Evolutionary conservation across 352 stramenopile genomes (phyloP).

Genomic region (Albugo laibachii): DNA sequence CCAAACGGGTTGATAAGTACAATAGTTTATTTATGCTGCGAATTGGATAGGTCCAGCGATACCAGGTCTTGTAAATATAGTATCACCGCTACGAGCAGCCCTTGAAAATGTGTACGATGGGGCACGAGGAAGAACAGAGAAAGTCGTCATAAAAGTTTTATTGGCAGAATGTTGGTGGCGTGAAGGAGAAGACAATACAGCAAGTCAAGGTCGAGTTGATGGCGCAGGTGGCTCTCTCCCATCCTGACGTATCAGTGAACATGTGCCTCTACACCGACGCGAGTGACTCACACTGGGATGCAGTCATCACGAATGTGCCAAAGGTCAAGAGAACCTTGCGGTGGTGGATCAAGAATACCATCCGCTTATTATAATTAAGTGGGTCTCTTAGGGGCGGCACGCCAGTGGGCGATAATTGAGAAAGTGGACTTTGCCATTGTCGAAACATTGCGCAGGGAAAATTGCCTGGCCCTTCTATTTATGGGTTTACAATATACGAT

Average conservation of each 20-base stretch:
- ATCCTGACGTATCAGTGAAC: constrained; percentile 1
- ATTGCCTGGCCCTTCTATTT: no score
- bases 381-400: no score
- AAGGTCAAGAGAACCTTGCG: no score
- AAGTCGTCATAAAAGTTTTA: not conserved
- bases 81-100: constrained; percentile 2
- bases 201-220: constrained; percentile 1
- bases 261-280: constrained; percentile 10
- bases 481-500: no score
- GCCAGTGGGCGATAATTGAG: no score
- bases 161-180: not conserved
- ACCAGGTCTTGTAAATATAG: constrained; percentile 7
- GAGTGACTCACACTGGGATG: constrained; percentile 8
- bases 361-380: no score
- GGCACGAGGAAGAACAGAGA: constrained; percentile 7
- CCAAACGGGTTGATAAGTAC: constrained; percentile 3
- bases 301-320: no score
- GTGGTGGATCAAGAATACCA: no score
- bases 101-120: constrained; percentile 3
- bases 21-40: constrained; percentile 12
- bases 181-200: constrained; percentile 1
- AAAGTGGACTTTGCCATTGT: no score
- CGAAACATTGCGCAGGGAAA: no score
- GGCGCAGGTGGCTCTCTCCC: constrained; percentile 5
- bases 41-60: constrained; percentile 19